Evolutionary conservation across 1,284 basidiomycete genomes (phyloP).

Genomic region (Fomes fomentarius): DNA sequence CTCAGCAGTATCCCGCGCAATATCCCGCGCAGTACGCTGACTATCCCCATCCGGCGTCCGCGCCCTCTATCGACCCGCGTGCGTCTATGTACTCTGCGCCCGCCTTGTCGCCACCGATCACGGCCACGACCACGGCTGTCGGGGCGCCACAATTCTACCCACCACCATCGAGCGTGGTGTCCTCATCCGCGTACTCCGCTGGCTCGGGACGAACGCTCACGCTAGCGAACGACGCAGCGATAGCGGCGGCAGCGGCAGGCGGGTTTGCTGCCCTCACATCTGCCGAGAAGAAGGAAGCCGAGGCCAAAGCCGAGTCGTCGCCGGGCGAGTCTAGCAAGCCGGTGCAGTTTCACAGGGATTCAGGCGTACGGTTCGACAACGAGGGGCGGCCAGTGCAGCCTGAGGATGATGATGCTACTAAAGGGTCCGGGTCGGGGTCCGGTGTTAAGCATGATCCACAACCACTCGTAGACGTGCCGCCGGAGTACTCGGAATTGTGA

Average conservation of each 20-base stretch:
- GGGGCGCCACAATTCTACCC: no score
- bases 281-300: slow-evolving; percentile 24
- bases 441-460: neutral
- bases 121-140: no score
- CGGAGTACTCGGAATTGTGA: slow-evolving; percentile 29
- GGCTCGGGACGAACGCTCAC: slow-evolving; percentile 12
- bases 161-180: neutral
- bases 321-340: no score
- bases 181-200: neutral
- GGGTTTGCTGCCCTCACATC: slow-evolving; percentile 17
- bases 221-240: slow-evolving; percentile 16
- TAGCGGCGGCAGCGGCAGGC: no score
- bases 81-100: neutral
- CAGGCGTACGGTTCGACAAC: slow-evolving; percentile 28
- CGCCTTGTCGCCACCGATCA: neutral
- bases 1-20: neutral
- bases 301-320: slow-evolving; percentile 7
- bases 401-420: no score
- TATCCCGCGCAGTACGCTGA: slow-evolving; percentile 1
- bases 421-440: slow-evolving; percentile 2
- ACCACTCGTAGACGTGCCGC: slow-evolving; percentile 24
- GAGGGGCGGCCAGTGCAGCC: slow-evolving; percentile 16
- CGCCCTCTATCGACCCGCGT: neutral
- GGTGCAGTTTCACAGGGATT: slow-evolving; percentile 26
- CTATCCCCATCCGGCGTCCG: neutral